These are phyloP conservation scores for Taiozyma sp. DNA, from an alignment of 1,139 yeast species.

Conservation along the genomic window DNA sequence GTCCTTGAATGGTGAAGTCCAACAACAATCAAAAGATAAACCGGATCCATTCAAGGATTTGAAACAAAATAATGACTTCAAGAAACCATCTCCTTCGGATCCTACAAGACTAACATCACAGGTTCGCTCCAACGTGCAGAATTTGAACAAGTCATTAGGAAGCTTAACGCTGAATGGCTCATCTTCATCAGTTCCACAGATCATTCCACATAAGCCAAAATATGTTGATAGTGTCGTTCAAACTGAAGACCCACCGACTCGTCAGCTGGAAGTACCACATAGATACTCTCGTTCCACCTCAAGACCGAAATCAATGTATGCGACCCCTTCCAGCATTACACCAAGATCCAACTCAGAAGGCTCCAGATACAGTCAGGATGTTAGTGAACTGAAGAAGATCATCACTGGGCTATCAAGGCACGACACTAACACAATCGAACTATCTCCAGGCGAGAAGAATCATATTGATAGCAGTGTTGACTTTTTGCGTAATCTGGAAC, in stretches of 20 bases:
- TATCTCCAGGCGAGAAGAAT: slow-evolving; percentile 27
- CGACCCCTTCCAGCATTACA: slow-evolving; percentile 7
- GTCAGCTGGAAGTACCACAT: slow-evolving; percentile 1
- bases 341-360: slow-evolving; percentile 7
- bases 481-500: slow-evolving; percentile 49
- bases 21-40: not conserved
- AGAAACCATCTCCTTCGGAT: slow-evolving; percentile 13
- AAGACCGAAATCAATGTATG: slow-evolving; percentile 22
- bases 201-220: slow-evolving; percentile 13
- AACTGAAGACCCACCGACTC: slow-evolving; percentile 10
- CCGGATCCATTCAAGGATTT: slow-evolving; percentile 15
- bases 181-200: slow-evolving; percentile 3
- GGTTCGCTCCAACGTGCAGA: slow-evolving; percentile 6
- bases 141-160: slow-evolving; percentile 19
- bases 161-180: slow-evolving; percentile 4
- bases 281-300: not conserved
- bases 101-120: slow-evolving; percentile 15
- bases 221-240: slow-evolving; percentile 24
- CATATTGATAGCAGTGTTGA: slow-evolving; percentile 43
- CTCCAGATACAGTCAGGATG: slow-evolving; percentile 1
- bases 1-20: slow-evolving; percentile 2
- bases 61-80: not conserved
- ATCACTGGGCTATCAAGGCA: slow-evolving; percentile 25
- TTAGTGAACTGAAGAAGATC: slow-evolving; percentile 21
- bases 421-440: slow-evolving; percentile 26